Percentiles rank a stretch among this genome's conserved stretches.
phyloP scores from a whole-genome alignment of 78 protist species.

The Paulinella micropora region DNA sequence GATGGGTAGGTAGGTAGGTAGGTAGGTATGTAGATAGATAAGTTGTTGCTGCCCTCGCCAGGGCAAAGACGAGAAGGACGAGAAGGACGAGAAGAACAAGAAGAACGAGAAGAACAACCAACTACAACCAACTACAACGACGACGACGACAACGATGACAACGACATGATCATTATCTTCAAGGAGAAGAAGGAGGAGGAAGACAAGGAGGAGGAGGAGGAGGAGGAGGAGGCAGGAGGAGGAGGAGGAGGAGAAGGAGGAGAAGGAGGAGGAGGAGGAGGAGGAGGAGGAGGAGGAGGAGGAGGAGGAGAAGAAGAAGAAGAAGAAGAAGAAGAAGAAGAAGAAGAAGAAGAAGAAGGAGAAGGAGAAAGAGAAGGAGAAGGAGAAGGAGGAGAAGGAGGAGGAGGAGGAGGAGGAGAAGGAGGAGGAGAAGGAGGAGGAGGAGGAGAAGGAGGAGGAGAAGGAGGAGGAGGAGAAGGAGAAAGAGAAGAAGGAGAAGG shows the following conservation, averaged over 20 bases:
- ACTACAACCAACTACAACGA: no score
- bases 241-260: not conserved
- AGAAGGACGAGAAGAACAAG: no score
- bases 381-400: not conserved
- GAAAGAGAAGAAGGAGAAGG: not conserved
- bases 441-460: not conserved
- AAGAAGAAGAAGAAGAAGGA: not conserved
- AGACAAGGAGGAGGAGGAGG: no score
- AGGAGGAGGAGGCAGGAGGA: no score
- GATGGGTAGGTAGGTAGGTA: no score
- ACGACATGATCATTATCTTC: no score
- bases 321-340: not conserved
- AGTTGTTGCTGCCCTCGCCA: no score
- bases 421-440: not conserved
- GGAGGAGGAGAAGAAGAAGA: not conserved
- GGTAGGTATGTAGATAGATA: no score
- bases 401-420: not conserved
- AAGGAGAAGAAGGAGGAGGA: not conserved
- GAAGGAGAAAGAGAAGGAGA: not conserved
- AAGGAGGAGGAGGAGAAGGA: no score
- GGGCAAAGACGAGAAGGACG: no score
- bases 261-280: not conserved
- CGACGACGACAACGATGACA: no score
- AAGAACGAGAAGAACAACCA: no score
- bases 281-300: not conserved